A percentile compares a stretch with the other conserved stretches of the same genome.
Evolutionary conservation across 1,284 basidiomycete species (phyloP).

Genomic region (Golubevia sp.): DNA sequence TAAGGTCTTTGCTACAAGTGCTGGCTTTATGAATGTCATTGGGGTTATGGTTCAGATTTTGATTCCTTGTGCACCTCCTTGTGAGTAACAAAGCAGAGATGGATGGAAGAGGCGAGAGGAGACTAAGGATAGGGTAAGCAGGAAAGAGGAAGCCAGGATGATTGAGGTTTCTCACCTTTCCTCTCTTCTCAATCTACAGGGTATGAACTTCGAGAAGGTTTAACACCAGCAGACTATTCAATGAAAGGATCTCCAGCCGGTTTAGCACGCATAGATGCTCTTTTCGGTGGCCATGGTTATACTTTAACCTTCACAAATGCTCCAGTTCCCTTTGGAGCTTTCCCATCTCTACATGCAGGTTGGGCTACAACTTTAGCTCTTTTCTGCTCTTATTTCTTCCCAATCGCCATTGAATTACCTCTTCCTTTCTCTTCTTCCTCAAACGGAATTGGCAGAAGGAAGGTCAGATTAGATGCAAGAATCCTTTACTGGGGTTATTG

Average conservation of each 20-base stretch:
- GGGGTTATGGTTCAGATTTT: constrained; percentile 55
- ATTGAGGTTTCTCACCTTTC: background rate
- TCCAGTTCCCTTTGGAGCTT: constrained; percentile 60
- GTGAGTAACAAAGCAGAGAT: constrained; percentile 12
- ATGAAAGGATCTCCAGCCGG: constrained; percentile 60
- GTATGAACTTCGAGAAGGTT: constrained; percentile 59
- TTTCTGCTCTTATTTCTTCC: constrained; percentile 59
- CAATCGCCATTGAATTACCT: constrained; percentile 18
- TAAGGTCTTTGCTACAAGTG: constrained; percentile 53
- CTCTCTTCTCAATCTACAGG: constrained; percentile 5
- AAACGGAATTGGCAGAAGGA: background rate
- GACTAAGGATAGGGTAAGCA: background rate
- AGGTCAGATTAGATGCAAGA: constrained; percentile 37
- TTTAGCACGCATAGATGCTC: constrained; percentile 52
- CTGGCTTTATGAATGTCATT: constrained; percentile 57
- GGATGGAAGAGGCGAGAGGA: background rate
- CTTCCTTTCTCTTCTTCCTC: background rate
- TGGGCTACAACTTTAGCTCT: constrained; percentile 54
- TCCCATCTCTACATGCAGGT: constrained; percentile 56
- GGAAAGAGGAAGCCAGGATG: background rate
- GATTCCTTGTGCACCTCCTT: constrained; percentile 57
- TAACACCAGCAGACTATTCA: constrained; percentile 53
- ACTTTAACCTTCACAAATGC: constrained; percentile 55
- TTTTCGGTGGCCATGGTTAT: constrained; percentile 53
- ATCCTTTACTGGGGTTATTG: constrained; percentile 52